A percentile compares a stretch with the other conserved stretches of the same genome.
These are phyloP conservation scores for Podospora appendiculata DNA, from an alignment of 495 filamentous ascomycete species.

Conservation along the genomic window DNA sequence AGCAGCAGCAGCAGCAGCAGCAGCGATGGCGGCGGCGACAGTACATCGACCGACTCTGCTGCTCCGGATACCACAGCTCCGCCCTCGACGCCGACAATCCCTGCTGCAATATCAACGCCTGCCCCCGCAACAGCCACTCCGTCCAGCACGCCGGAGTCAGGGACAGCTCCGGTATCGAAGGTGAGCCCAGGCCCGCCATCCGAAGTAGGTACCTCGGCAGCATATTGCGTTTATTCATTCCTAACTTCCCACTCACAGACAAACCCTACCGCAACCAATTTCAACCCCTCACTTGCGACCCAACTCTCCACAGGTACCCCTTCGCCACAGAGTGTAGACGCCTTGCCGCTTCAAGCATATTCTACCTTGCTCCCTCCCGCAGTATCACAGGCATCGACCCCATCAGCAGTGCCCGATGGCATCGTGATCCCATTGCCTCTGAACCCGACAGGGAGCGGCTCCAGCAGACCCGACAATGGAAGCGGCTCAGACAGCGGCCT, in stretches of 20 bases:
- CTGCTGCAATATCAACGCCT: background rate
- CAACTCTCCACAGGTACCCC: no score
- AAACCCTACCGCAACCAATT: conserved; percentile 3
- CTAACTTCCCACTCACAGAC: conserved; percentile 2
- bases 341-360: background rate
- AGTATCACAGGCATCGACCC: background rate
- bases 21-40: background rate
- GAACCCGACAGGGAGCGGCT: background rate
- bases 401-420: background rate
- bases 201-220: conserved; percentile 7
- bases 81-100: background rate
- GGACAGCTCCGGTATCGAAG: conserved; percentile 1
- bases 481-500: conserved; percentile 8
- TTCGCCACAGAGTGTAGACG: no score
- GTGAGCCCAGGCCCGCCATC: background rate
- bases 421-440: no score
- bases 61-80: background rate
- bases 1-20: background rate
- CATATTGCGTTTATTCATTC: background rate
- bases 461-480: background rate
- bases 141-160: background rate
- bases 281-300: background rate
- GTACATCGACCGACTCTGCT: no score
- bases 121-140: background rate
- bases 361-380: background rate